Evolutionary conservation across 2,329 filamentous ascomycete genomes (phyloP).

Genomic region (Penicillium sp.): DNA sequence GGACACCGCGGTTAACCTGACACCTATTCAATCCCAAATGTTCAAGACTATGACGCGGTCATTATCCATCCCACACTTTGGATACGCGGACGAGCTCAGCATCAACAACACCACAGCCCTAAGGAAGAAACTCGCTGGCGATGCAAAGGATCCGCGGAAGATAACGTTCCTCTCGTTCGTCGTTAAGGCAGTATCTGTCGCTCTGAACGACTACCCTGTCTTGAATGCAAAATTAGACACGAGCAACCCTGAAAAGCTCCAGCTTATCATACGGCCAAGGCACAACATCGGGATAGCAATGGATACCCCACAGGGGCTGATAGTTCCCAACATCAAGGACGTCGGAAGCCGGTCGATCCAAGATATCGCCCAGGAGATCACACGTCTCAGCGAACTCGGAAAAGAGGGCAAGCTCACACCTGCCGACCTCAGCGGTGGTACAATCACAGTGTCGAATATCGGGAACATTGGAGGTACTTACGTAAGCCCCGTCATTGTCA

Average conservation of each 20-base stretch:
- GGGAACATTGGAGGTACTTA: constrained; percentile 94
- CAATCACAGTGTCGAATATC: constrained; percentile 96
- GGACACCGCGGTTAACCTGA: constrained; percentile 73
- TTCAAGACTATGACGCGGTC: constrained; percentile 97
- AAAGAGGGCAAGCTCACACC: constrained; percentile 74
- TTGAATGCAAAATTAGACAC: constrained; percentile 84
- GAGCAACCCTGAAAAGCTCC: constrained; percentile 67
- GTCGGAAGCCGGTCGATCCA: constrained; percentile 77
- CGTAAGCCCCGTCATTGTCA: constrained; percentile 87
- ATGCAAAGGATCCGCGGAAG: constrained; percentile 59
- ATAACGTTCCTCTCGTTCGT: constrained; percentile 93
- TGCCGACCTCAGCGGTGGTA: constrained; percentile 80
- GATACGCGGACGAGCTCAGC: constrained; percentile 90
- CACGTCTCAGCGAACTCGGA: constrained; percentile 74
- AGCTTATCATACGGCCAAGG: constrained; percentile 75
- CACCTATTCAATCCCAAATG: constrained; percentile 86
- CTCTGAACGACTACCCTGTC: constrained; percentile 79
- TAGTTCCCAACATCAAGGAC: constrained; percentile 90
- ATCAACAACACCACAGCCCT: constrained; percentile 75
- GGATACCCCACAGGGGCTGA: constrained; percentile 84
- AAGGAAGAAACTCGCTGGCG: constrained; percentile 75
- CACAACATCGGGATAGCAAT: constrained; percentile 98
- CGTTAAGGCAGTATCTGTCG: constrained; percentile 90
- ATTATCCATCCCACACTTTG: constrained; percentile 88
- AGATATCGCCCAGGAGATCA: constrained; percentile 77